Evolutionary conservation across 768 basidiomycete genomes (phyloP), one percentile per base, ranked within the genome.

Genomic region (Clitopilus hobsonii): DNA sequence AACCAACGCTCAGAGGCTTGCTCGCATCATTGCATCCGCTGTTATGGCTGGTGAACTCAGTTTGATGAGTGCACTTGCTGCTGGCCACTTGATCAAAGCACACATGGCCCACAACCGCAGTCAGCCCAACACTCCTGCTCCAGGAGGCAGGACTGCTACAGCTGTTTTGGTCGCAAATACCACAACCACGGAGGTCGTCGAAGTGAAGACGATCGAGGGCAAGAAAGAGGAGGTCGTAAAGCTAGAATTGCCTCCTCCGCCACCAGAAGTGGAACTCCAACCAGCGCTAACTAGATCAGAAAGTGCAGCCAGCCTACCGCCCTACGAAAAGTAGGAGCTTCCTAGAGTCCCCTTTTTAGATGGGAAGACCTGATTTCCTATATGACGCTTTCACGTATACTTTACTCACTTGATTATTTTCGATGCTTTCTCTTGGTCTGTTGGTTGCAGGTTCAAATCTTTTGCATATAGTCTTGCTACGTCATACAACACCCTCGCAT

Each of bases 31-130:
- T 61, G 88, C 88, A 30, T 85, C 94, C 0, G 81, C 92, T 0
- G 97, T 99, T 63, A 97, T 98, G 94, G 96, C 97, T 1, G 97
- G 97, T 29, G 97, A 99, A 70, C 76, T 98, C 27, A 91, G 89
- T 16, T 78, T 99, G 57, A 79, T 99, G 67, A 87, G 86, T 60
- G 95, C 97, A 1, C 82, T 99, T 32, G 95, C 95, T 0, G 94
- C 94, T 2, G 96, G 96, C 0, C 94, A 97, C 65, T 80, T 98
- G 58, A 94, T 98, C 65, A 82, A 89, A 36, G 95, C 95, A 25
- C 94, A 98, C 67, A 82, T 97, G 71, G 86, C 84, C 29, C 94
- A 95, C 74, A 98, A 98, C 67, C 82, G 95, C 54, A 89, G 87
- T 52, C 85, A 84, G 63, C 79, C 86, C 16, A 87, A 84, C 55